Evolutionary conservation across 164 flowering plant genomes (phyloP).

Genomic region (Aristolochia californica): DNA sequence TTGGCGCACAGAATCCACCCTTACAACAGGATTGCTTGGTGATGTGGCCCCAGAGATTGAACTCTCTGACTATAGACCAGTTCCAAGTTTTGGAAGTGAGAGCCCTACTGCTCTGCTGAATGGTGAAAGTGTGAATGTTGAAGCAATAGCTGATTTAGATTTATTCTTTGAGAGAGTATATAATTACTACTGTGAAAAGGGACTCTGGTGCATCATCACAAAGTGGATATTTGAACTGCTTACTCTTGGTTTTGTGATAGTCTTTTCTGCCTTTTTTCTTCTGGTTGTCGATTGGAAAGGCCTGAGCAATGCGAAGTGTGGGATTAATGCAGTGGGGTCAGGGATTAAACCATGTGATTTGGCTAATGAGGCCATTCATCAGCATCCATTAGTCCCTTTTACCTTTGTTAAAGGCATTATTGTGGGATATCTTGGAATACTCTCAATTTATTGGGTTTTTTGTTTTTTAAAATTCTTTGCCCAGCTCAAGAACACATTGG

Average conservation of each 20-base stretch:
- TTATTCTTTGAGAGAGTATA: slow-evolving; percentile 91
- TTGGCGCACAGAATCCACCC: slow-evolving; percentile 42
- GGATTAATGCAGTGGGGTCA: slow-evolving; percentile 94
- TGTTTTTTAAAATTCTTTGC: slow-evolving; percentile 86
- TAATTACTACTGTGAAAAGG: slow-evolving; percentile 90
- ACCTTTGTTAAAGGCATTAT: slow-evolving; percentile 65
- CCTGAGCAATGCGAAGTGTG: slow-evolving; percentile 91
- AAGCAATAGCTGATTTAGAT: slow-evolving; percentile 84
- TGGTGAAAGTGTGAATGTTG: slow-evolving; percentile 66
- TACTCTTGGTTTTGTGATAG: slow-evolving; percentile 72
- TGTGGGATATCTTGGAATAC: slow-evolving; percentile 80
- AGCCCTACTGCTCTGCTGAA: slow-evolving; percentile 96
- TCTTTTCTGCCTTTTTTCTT: slow-evolving; percentile 86
- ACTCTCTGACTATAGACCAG: slow-evolving; percentile 60
- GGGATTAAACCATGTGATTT: slow-evolving; percentile 94
- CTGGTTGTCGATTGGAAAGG: slow-evolving; percentile 91
- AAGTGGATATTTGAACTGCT: slow-evolving; percentile 95
- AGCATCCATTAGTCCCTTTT: slow-evolving; percentile 78
- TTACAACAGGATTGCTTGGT: slow-evolving; percentile 43
- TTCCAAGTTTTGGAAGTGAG: slow-evolving; percentile 82
- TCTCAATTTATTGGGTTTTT: slow-evolving; percentile 79
- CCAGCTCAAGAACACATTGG: slow-evolving; percentile 63
- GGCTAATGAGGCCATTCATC: slow-evolving; percentile 74
- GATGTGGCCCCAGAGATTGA: slow-evolving; percentile 78
- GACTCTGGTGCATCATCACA: slow-evolving; percentile 88